Evolutionary conservation across 2,329 filamentous ascomycete genomes (phyloP), one percentile per base, ranked within the genome.

Genomic region (Penicillium sp.): DNA sequence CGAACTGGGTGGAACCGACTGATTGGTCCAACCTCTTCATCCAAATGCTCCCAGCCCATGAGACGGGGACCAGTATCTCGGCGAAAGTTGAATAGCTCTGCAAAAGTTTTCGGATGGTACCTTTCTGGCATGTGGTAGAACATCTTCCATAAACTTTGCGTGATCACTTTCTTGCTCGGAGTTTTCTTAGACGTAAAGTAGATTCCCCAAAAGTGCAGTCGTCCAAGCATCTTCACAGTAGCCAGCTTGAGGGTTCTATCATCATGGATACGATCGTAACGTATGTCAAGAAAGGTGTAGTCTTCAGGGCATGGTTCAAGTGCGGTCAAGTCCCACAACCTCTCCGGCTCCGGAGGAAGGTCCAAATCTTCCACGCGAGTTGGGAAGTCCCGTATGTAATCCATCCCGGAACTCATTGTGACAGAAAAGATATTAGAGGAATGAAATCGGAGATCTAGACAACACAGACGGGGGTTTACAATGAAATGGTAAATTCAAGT

Each of bases 21-120:
- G 11, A 59, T 29, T 10, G 59, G 59, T 7, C 35, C 48, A 21
- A 50, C 48, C 1, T 27, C 13, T n/a, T 9, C 11, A 27, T 50
- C 48, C 11, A 27, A 21, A 50, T 50, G 9, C 14, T 60, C 56
- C 7, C 53, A 63, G 52, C 57, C 61, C 50, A 75, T 47, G 8
- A 74, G 60, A n/a, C 72, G 65, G 53, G 72, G 72, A 1, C 72
- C 72, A 37, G 62, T 63, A 54, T 74, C 71, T 21, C 66, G 61
- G 3, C 42, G 50, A 8, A 63, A 33, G n/a, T 67, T 58, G 11
- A 58, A 43, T 8, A 70, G 8, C 3, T 70, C 62, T 0, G 19
- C 16, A 13, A 51, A 62, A 3, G 39, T 58, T 4, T 49, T 39
- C 1, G 70, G 68, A 2, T 54, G 58, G 47, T 69, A 63, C 1